These are phyloP conservation scores for Zalaria sp. DNA, from an alignment of 2,329 filamentous ascomycete species.

Conservation along the genomic window DNA sequence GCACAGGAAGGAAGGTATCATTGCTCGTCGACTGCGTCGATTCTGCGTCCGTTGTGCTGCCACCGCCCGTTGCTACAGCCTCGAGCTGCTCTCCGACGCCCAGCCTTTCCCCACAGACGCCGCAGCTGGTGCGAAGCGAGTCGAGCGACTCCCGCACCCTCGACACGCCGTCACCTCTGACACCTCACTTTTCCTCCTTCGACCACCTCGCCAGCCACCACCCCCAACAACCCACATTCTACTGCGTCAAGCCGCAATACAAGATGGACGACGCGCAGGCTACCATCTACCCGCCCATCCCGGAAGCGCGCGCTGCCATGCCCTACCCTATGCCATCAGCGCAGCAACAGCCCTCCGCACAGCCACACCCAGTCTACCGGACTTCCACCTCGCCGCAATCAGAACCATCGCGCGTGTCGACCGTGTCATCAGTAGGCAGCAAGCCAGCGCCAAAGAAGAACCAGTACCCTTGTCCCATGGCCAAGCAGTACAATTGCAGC, in stretches of 20 bases:
- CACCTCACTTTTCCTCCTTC: constrained; percentile 24
- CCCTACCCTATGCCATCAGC: constrained; percentile 16
- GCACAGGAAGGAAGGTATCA: constrained; percentile 34
- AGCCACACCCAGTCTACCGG: constrained; percentile 9
- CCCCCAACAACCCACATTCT: constrained; percentile 7
- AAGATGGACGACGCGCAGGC: constrained; percentile 21
- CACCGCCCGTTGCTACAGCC: constrained; percentile 5
- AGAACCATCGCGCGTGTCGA: constrained; percentile 26
- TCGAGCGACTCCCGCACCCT: constrained; percentile 30
- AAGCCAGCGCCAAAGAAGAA: constrained; percentile 40
- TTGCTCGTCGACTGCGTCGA: constrained; percentile 31
- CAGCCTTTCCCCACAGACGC: constrained; percentile 30
- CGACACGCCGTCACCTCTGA: constrained; percentile 32
- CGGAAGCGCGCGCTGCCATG: constrained; percentile 16
- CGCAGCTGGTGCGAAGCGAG: constrained; percentile 29
- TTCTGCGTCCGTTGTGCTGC: constrained; percentile 13
- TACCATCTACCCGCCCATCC: constrained; percentile 21
- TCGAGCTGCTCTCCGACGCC: constrained; percentile 31
- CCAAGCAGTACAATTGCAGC: constrained; percentile 55
- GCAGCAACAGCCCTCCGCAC: constrained; percentile 6
- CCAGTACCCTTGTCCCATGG: constrained; percentile 60
- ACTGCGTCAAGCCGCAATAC: constrained; percentile 7
- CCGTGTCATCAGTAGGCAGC: constrained; percentile 27
- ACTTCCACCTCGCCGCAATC: constrained; percentile 36
- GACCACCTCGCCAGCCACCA: constrained; percentile 8